Base-by-base conservation (phyloP, 2,329 filamentous ascomycete species). In the Colletotrichum sp. region DNA sequence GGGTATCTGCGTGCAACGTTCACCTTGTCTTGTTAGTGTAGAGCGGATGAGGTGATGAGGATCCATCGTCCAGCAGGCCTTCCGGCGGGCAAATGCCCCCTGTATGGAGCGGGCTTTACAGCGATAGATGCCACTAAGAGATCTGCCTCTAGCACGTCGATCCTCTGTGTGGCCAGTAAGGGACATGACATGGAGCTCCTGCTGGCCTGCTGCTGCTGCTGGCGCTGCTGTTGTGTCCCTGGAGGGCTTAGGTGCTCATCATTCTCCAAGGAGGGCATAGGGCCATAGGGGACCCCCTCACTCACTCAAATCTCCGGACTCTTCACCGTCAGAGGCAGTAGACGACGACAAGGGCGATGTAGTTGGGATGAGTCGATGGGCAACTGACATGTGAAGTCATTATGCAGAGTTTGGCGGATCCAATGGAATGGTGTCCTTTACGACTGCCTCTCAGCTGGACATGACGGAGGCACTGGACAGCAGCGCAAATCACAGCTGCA, bases 101-200 rank as follows among this genome's bases (percentile, higher is more conserved):
- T 32, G 55, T 71, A 28, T 18, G 24, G 16, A 55, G 9, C 21
- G 10, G 16, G n/a, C 18, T 24, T 34, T 30, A 36, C 30, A 67
- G 65, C 55, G 26, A 39, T 21, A 52, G 55, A 67, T 71, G 71
- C 71, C 71, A 52, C 74, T 70, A 75, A n/a, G 32, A 24, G 75
- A 76, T 76, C 71, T 76, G 36, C 71, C 21, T 70, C 55, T 71
- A 63, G 75, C 60, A 71, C 49, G 65, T 63, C 66, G 74, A 76
- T 71, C 74, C 60, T 76, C 59, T 39, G 44, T 13, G 26, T n/a
- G 16, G 49, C 55, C 72, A 64, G 59, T 28, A 28, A 68, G 44
- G 44, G 44, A 52, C 44, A 21, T 52, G 44, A 21, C 44, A 52
- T 52, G 44, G 44, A 21, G 44, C 39, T 49, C 39, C n/a, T 49